Evolutionary conservation across 2,329 filamentous ascomycete species (phyloP), one percentile per base, ranked within the genome.

Genomic region (Exophiala mesophila): DNA sequence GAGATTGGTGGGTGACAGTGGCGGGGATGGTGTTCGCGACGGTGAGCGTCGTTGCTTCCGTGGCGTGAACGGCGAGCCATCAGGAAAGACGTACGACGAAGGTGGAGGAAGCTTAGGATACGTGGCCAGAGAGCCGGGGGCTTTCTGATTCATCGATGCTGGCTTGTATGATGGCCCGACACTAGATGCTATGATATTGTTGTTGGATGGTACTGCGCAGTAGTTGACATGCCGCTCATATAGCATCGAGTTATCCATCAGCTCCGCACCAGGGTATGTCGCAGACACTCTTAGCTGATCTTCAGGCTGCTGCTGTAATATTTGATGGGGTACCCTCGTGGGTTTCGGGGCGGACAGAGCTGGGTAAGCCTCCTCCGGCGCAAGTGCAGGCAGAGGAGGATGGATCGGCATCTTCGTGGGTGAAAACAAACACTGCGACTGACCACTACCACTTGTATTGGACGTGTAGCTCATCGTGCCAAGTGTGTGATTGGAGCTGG

Each of bases 381-480:
- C 52, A 33, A 63, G 57, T 37, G 58, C 52, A 28, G 61, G 62
- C 24, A 61, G 59, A 36, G 63, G 48, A 18, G 48, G 63, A 35
- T 63, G 47, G 18, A 10, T 26, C 18, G 41, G 58, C 55, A 39
- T 59, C 57, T 36, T 59, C 53, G 23, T 61, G 52, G 64, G 59
- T 15, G 65, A 63, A 65, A 67, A 69, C 65, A 67, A 66, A 9
- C 54, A 40, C 37, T 67, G 64, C 16, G 55, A 47, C 47, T 45
- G 39, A 17, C 42, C 36, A 33, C 39, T 43, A 13, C 32, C 19
- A 24, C 36, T 46, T 17, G 44, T 48, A 31, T 44, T 46, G 7
- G 45, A 47, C 15, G 45, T 48, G 36, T 48, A 38, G 7, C 35
- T 45, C 21, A 31, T 42, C n/a, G 39, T 36, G 3, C 33, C 36